Evolutionary conservation across 306 rosid species (phyloP).

Genomic region (Canavalia gladiata): DNA sequence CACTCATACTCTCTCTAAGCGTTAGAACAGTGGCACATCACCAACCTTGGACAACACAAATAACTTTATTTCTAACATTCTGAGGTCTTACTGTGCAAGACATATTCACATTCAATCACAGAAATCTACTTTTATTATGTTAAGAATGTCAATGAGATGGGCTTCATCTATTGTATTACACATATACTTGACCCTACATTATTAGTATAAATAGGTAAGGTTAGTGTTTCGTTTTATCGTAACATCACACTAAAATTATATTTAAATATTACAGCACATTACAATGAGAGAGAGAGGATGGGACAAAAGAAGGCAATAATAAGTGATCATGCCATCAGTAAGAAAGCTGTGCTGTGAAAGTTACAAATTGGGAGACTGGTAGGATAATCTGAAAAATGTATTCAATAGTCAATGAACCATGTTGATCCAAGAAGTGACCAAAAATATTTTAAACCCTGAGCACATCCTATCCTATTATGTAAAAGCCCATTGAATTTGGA

Average conservation of each 20-base stretch:
- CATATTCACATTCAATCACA: neutral
- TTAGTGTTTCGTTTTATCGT: neutral
- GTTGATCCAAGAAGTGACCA: neutral
- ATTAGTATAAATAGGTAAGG: too few species aligned
- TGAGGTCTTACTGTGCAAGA: neutral
- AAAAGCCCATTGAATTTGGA: slow-evolving; percentile 13
- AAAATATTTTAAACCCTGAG: neutral
- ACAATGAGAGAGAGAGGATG: neutral
- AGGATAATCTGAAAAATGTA: neutral
- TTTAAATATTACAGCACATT: neutral
- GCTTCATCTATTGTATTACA: neutral
- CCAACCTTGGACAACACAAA: neutral
- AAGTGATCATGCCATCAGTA: neutral
- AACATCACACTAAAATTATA: neutral
- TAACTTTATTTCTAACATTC: neutral
- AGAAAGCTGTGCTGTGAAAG: neutral
- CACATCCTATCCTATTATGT: slow-evolving; percentile 1
- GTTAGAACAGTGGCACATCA: neutral
- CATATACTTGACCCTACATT: too few species aligned
- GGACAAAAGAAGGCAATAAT: neutral
- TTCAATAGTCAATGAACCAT: neutral
- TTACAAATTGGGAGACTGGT: neutral
- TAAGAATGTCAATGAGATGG: neutral
- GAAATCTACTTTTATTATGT: neutral
- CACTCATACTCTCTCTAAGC: neutral